Evolutionary conservation across 108 stramenopile genomes (phyloP).

Genomic region (Cylindrotheca closterium): DNA sequence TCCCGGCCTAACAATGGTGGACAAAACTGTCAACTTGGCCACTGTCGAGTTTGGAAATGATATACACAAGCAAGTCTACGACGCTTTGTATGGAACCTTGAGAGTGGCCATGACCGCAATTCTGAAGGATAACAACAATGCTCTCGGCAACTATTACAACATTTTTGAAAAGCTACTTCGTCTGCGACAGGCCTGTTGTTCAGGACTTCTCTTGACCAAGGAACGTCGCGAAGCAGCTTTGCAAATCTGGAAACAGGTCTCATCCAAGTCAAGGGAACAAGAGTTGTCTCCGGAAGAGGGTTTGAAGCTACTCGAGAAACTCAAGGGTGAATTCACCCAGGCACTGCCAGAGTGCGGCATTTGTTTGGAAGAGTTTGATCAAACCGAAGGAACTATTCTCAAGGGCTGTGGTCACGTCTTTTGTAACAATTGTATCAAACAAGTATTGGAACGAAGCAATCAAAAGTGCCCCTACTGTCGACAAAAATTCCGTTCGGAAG

Average conservation of each 20-base stretch:
- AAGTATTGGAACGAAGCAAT: conserved; percentile 13
- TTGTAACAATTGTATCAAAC: conserved; percentile 52
- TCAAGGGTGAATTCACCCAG: conserved; percentile 42
- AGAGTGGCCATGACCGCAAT: conserved; percentile 31
- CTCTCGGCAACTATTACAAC: conserved; percentile 14
- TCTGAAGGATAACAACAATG: neutral
- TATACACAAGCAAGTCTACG: conserved; percentile 49
- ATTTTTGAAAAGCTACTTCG: conserved; percentile 63
- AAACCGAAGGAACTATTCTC: conserved; percentile 38
- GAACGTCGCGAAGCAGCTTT: conserved; percentile 45
- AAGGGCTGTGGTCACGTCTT: conserved; percentile 53
- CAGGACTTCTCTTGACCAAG: conserved; percentile 29
- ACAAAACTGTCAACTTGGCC: conserved; percentile 41
- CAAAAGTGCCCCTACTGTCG: conserved; percentile 7
- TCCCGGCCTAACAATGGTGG: conserved; percentile 17
- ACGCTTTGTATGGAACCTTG: conserved; percentile 48
- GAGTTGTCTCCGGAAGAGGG: conserved; percentile 61
- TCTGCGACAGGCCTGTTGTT: conserved; percentile 64
- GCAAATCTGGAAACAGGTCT: conserved; percentile 36
- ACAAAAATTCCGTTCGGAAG: neutral
- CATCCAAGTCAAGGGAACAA: conserved; percentile 12
- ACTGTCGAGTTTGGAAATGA: conserved; percentile 21
- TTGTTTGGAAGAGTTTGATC: conserved; percentile 58
- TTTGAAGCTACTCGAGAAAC: conserved; percentile 48
- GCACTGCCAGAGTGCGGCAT: conserved; percentile 58